phyloP scores from a whole-genome alignment of 257 asterid species.

The Striga asiatica region DNA sequence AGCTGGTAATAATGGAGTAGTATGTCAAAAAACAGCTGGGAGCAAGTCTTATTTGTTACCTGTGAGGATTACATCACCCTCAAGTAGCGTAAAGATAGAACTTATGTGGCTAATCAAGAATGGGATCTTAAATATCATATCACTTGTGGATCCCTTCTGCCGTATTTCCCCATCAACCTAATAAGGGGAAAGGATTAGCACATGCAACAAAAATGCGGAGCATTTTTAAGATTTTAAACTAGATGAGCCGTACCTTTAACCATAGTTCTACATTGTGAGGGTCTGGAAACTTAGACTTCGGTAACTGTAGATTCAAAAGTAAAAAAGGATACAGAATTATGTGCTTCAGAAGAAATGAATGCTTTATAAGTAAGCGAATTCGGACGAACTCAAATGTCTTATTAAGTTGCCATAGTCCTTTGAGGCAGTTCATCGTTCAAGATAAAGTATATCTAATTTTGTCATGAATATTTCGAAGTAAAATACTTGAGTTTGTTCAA shows the following conservation, averaged over 20 bases:
- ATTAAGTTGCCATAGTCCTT: neutral
- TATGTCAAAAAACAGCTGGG: neutral
- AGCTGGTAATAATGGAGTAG: neutral
- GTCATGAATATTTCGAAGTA: no score
- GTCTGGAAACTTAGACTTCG: constrained; percentile 65
- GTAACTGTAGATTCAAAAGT: constrained; percentile 37
- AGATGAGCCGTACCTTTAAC: constrained; percentile 52
- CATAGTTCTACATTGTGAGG: constrained; percentile 85
- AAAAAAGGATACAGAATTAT: neutral
- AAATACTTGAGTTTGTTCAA: no score
- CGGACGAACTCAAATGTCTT: neutral
- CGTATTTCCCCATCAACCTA: constrained; percentile 91
- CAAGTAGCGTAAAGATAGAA: constrained; percentile 83
- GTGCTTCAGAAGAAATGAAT: neutral
- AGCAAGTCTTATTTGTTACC: constrained; percentile 29
- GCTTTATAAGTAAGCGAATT: neutral
- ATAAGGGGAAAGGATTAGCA: constrained; percentile 3
- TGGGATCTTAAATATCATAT: constrained; percentile 96
- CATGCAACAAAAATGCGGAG: constrained; percentile 8
- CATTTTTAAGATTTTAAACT: neutral
- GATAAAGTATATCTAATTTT: no score
- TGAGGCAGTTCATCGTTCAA: no score
- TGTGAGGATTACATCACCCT: constrained; percentile 89
- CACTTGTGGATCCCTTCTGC: constrained; percentile 80
- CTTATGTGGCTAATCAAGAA: constrained; percentile 93